Evolutionary conservation across 1,284 basidiomycete species (phyloP).

Genomic region (Tilletia walkeri): DNA sequence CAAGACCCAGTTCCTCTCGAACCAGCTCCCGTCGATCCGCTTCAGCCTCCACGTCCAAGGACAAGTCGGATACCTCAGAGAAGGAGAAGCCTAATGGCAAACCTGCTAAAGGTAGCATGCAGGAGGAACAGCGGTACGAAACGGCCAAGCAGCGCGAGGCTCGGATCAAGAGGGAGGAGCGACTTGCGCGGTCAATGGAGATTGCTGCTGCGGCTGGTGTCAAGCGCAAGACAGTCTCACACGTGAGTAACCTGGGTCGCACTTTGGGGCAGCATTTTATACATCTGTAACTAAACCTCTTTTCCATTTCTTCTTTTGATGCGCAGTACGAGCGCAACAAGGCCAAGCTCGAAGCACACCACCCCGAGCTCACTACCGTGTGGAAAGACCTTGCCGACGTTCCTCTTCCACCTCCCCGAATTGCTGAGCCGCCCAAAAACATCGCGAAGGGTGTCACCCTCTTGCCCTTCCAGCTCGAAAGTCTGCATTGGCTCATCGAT

Average conservation of each 20-base stretch:
- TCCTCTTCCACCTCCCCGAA: slow-evolving; percentile 57
- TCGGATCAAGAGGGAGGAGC: slow-evolving; percentile 32
- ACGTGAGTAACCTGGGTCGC: slow-evolving; percentile 57
- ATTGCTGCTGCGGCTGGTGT: neutral
- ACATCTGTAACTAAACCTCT: too few species aligned
- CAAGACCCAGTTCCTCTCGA: too few species aligned
- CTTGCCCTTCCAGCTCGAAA: slow-evolving; percentile 79
- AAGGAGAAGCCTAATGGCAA: neutral
- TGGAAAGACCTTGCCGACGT: slow-evolving; percentile 77
- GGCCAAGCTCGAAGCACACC: slow-evolving; percentile 44
- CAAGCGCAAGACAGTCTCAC: slow-evolving; percentile 57
- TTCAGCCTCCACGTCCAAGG: neutral
- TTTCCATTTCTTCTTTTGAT: neutral
- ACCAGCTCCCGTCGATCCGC: too few species aligned
- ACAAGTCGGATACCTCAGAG: neutral
- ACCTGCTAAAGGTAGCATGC: slow-evolving; percentile 21
- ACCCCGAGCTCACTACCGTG: slow-evolving; percentile 72
- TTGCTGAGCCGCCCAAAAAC: neutral
- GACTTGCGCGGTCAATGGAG: slow-evolving; percentile 20
- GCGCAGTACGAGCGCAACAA: slow-evolving; percentile 30
- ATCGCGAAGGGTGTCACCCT: slow-evolving; percentile 39
- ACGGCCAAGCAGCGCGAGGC: slow-evolving; percentile 42
- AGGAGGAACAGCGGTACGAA: slow-evolving; percentile 38
- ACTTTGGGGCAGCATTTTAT: too few species aligned
- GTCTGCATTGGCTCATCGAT: slow-evolving; percentile 90